A percentile compares a stretch with the other conserved stretches of the same genome.
Evolutionary conservation across 2,329 filamentous ascomycete species (phyloP).

Genomic region (Myotisia sp.): DNA sequence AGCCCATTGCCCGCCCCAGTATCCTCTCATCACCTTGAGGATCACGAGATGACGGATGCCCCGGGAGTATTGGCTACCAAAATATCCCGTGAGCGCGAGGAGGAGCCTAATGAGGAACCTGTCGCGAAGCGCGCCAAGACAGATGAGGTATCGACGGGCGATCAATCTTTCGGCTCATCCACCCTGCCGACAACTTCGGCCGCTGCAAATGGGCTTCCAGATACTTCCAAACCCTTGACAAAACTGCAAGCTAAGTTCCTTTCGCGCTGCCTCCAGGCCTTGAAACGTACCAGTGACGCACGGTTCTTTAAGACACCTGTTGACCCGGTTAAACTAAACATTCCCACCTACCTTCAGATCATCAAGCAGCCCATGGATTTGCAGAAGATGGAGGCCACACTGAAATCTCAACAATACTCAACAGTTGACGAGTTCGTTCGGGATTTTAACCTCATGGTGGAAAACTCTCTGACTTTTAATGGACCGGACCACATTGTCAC

Average conservation of each 20-base stretch:
- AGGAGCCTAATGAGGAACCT: constrained; percentile 50
- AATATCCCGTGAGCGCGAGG: constrained; percentile 60
- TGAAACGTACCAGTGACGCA: constrained; percentile 79
- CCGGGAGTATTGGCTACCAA: constrained; percentile 36
- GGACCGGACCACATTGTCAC: constrained; percentile 63
- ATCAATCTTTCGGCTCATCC: constrained; percentile 31
- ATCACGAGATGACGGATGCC: constrained; percentile 43
- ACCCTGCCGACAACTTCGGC: constrained; percentile 24
- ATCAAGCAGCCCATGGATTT: constrained; percentile 77
- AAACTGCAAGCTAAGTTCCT: constrained; percentile 32
- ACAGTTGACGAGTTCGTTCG: constrained; percentile 57
- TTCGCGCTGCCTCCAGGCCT: constrained; percentile 24
- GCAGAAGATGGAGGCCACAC: constrained; percentile 61
- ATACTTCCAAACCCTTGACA: constrained; percentile 20
- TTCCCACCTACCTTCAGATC: constrained; percentile 59
- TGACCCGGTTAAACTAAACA: constrained; percentile 55
- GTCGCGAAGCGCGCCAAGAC: constrained; percentile 70
- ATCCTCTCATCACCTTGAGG: constrained; percentile 15
- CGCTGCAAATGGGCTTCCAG: constrained; percentile 18
- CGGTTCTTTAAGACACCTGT: constrained; percentile 65
- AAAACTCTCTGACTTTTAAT: constrained; percentile 73
- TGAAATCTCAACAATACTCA: constrained; percentile 56
- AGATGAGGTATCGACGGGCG: constrained; percentile 38
- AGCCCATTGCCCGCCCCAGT: no score
- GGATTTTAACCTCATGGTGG: constrained; percentile 63